Evolutionary conservation across 1,284 basidiomycete genomes (phyloP), one percentile per base, ranked within the genome.

Genomic region (Xerocomus nothofagi): DNA sequence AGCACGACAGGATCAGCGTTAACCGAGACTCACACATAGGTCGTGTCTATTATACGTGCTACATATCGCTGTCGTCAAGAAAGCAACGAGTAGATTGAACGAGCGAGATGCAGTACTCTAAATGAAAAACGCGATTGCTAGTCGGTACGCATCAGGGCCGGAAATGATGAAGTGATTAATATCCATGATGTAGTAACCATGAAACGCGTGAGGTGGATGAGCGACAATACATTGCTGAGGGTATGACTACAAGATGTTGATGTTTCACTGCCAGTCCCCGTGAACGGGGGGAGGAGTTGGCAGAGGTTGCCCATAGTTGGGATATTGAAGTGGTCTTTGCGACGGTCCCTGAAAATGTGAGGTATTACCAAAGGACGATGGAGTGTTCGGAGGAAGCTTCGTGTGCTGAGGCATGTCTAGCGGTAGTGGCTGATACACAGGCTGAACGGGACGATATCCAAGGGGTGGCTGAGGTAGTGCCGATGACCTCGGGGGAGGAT

Each of bases 311-410:
- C 65, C 61, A 45, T 59, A 59, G 44, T 51, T 59, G 37, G 56
- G 30, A 34, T 67, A 41, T 21, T 63, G 57, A 24, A 74, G 72
- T 32, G 73, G 71, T 46, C 74, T 73, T 24, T 75, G 74, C 10
- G 68, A 71, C n/a, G 69, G 69, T 23, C 72, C 74, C 34, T 72
- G 71, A 37, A 72, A 70, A 57, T 72, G 71, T n/a, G 68, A 58
- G 37, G 66, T 59, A 31, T 47, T 61, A 31, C 43, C 39, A 40
- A 56, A 58, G 20, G 63, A 50, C 24, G 53, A 66, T 20, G 71
- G 59, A 43, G 54, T 60, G 21, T 61, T 62, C 10, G 66, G 65
- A 7, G 68, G 57, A 27, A 66, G 63, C 49, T 60, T 67, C 31
- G 40, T 38, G 31, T 61, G 66, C 21, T 54, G 59, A 20, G 56